Conservation (phyloP, 148 eudicot genomes). For the Linanthus parryae region DNA sequence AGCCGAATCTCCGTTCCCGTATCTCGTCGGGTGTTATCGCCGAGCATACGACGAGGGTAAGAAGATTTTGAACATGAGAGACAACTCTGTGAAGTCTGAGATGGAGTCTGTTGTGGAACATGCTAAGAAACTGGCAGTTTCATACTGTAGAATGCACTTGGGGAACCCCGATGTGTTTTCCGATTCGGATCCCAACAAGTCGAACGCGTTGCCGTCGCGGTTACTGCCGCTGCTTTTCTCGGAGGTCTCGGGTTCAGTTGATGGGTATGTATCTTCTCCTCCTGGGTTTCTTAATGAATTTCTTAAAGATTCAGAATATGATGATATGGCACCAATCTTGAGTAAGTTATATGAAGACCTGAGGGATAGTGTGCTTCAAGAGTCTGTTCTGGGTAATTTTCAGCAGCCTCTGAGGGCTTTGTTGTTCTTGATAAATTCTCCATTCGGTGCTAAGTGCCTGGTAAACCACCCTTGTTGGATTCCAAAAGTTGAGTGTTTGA, state of each 20-base stretch:
- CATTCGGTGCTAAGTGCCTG: constrained; percentile 60
- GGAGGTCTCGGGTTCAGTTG: constrained; percentile 51
- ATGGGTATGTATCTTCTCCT: constrained; percentile 41
- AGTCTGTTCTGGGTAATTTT: constrained; percentile 86
- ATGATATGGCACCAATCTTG: constrained; percentile 73
- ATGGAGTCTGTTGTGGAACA: constrained; percentile 61
- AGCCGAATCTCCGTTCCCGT: constrained; percentile 67
- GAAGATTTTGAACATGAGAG: constrained; percentile 72
- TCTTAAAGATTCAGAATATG: constrained; percentile 68
- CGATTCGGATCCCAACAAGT: constrained; percentile 12
- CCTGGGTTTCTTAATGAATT: constrained; percentile 90
- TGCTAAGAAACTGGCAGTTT: constrained; percentile 59
- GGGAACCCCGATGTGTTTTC: constrained; percentile 87
- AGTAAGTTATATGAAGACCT: constrained; percentile 81
- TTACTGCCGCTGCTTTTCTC: constrained; percentile 57
- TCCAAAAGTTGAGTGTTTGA: constrained; percentile 65
- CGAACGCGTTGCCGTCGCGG: constrained; percentile 52
- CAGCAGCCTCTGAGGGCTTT: constrained; percentile 91
- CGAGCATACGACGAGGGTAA: constrained; percentile 76
- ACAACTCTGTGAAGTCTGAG: constrained; percentile 50
- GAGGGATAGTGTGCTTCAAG: constrained; percentile 76
- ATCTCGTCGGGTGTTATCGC: constrained; percentile 55
- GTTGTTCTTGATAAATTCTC: constrained; percentile 55
- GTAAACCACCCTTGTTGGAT: constrained; percentile 93
- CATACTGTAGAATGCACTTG: constrained; percentile 80